Evolutionary conservation across 345 rosid genomes (phyloP), one percentile per base, ranked within the genome.

Genomic region (Geranium rotundifolium): DNA sequence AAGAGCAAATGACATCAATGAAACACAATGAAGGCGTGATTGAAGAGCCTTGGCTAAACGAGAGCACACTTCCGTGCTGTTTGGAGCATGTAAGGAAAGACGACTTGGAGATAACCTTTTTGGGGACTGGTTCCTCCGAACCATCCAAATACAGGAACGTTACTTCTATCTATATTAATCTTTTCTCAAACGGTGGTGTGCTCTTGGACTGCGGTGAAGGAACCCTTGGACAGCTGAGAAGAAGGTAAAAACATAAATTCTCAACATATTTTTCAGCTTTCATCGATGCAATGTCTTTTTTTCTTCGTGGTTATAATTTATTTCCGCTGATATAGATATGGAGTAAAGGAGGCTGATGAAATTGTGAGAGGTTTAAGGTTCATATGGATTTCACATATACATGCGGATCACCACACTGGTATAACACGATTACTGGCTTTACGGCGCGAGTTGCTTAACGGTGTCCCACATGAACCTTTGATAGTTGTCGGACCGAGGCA

Each of bases 41-140:
- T 2, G 88, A 86, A 74, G 96, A 88, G 78, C 96, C 99, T 27
- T 76, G 98, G 86, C 73, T 81, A 67, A 76, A 60, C 58, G 82
- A 84, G 70, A 84, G 80, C 59, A 75, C 52, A 59, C 64, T 81
- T 59, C 95, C 95, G 23, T 74, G 63, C 68, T 87, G 96, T 82
- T 82, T 92, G 73, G 91, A 89, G 62, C 80, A 80, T 56, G 63
- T 83, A 60, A 80, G 84, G 69, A 81, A 91, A 69, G 93, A 89
- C 58, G 96, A 92, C 72, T 72, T 92, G 68, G 98, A 92, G 85
- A 84, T 92, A 65, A 91, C 87, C 50, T 85, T 92, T 76, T 67
- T 89, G 63, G 98, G 98, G 54, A 92, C 98, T 6, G 98, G 98
- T 57, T 92, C 98, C 6, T 89, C 95, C n/a, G 95, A 92, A 75